A percentile compares a stretch with the other conserved stretches of the same genome.
phyloP scores from a whole-genome alignment of 805 yeast genomes.

The Helenozyma baotianmanensis region DNA sequence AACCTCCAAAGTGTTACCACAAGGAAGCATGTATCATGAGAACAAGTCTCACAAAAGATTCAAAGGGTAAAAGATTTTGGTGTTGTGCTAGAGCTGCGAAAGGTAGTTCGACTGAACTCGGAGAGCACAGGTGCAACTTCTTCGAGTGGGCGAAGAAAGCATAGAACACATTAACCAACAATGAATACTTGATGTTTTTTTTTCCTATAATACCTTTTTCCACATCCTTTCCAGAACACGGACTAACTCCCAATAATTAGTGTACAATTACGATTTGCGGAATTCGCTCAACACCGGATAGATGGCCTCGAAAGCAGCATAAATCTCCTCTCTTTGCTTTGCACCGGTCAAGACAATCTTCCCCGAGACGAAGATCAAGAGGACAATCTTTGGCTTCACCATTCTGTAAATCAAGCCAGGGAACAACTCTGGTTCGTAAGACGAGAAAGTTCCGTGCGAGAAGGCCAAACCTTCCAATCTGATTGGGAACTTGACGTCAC shows the following conservation, averaged over 20 bases:
- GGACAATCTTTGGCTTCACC: slow-evolving; percentile 97
- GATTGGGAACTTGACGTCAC: slow-evolving; percentile 98
- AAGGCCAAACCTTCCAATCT: slow-evolving; percentile 96
- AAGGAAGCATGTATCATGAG: slow-evolving; percentile 22
- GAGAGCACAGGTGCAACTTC: slow-evolving; percentile 14
- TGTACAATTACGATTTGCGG: slow-evolving; percentile 57
- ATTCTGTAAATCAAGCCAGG: slow-evolving; percentile 98
- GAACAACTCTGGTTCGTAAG: slow-evolving; percentile 96
- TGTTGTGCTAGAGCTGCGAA: slow-evolving; percentile 19
- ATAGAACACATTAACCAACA: too few relatives aligned
- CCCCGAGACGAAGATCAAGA: slow-evolving; percentile 93
- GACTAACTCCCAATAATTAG: slow-evolving; percentile 1
- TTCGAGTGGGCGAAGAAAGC: slow-evolving; percentile 16
- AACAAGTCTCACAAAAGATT: slow-evolving; percentile 23
- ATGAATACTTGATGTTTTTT: too few relatives aligned
- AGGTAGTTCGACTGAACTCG: slow-evolving; percentile 11
- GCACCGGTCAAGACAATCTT: slow-evolving; percentile 98
- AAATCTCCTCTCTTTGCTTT: slow-evolving; percentile 96
- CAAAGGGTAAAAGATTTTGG: slow-evolving; percentile 31
- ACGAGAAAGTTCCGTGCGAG: slow-evolving; percentile 97
- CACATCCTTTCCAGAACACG: neutral
- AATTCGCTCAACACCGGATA: slow-evolving; percentile 98
- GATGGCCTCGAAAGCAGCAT: slow-evolving; percentile 96
- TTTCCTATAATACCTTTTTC: slow-evolving; percentile 1
- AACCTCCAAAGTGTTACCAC: slow-evolving; percentile 27